Percentiles rank a stretch among this genome's conserved stretches.
phyloP scores from a whole-genome alignment of 2,329 filamentous ascomycete genomes.

The Paecilomyces variotii region DNA sequence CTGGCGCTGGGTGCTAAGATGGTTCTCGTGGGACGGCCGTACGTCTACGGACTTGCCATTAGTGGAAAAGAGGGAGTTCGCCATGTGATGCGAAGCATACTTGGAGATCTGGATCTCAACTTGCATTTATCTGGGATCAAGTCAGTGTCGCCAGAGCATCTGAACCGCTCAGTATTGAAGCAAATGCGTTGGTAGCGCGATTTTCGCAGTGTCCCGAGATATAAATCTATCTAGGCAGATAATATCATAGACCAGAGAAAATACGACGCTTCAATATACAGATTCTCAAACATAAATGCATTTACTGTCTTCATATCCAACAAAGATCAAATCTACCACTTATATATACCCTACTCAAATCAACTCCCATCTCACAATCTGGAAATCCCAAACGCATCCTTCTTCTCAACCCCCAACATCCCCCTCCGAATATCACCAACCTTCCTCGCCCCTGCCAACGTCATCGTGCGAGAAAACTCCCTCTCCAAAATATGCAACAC shows the following conservation, averaged over 20 bases:
- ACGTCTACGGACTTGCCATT: constrained; percentile 50
- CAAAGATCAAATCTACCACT: not conserved
- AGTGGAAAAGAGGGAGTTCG: constrained; percentile 34
- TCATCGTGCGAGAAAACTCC: constrained; percentile 12
- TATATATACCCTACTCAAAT: not conserved
- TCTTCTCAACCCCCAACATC: constrained; percentile 10
- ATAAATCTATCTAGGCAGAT: too few relatives aligned
- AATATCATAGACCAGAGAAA: too few relatives aligned
- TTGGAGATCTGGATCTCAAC: constrained; percentile 22
- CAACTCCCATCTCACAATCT: constrained; percentile 3
- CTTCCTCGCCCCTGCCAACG: constrained; percentile 11
- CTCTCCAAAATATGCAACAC: not conserved
- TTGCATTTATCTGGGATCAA: constrained; percentile 6
- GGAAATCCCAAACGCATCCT: constrained; percentile 11
- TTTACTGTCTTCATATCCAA: not conserved
- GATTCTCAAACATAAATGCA: not conserved
- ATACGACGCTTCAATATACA: too few relatives aligned
- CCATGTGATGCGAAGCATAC: constrained; percentile 34
- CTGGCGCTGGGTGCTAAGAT: constrained; percentile 45
- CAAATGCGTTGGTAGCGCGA: not conserved
- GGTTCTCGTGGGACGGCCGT: constrained; percentile 41
- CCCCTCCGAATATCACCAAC: constrained; percentile 11
- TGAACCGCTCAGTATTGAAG: constrained; percentile 5
- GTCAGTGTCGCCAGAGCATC: constrained; percentile 6
- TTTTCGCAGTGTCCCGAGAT: not conserved